Evolutionary conservation across 208 protist species (phyloP).

Genomic region (Strigomonas galati): DNA sequence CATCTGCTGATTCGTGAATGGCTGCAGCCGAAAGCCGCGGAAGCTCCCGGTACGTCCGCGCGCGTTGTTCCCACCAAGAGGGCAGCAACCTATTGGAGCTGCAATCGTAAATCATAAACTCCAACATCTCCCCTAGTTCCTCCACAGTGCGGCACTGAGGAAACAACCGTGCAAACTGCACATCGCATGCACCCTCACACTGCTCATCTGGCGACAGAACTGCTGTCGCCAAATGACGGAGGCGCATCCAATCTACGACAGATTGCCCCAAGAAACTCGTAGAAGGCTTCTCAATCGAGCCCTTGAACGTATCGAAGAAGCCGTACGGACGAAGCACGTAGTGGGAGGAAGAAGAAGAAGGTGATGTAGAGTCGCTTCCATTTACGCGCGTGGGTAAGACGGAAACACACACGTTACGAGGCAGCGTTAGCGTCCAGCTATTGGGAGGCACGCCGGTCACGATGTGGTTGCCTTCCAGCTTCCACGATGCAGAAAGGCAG

Average conservation of each 20-base stretch:
- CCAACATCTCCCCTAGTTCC: slow-evolving; percentile 28
- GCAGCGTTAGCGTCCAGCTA: slow-evolving; percentile 35
- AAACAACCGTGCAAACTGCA: slow-evolving; percentile 33
- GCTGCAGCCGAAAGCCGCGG: slow-evolving; percentile 10
- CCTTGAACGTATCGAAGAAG: slow-evolving; percentile 33
- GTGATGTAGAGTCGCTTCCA: no score
- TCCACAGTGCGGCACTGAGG: slow-evolving; percentile 25
- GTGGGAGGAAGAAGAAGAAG: background rate
- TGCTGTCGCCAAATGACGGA: slow-evolving; percentile 19
- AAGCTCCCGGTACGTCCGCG: slow-evolving; percentile 3
- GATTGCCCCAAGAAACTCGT: slow-evolving; percentile 32
- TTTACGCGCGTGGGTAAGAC: slow-evolving; percentile 25
- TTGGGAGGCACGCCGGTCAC: slow-evolving; percentile 43
- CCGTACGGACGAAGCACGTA: slow-evolving; percentile 41
- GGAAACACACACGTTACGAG: slow-evolving; percentile 25
- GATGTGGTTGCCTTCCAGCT: slow-evolving; percentile 25
- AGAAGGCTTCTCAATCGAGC: slow-evolving; percentile 14
- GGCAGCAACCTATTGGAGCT: slow-evolving; percentile 7
- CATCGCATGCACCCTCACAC: slow-evolving; percentile 6
- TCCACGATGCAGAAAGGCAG: slow-evolving; percentile 26
- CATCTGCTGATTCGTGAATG: slow-evolving; percentile 15
- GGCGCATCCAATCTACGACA: slow-evolving; percentile 29
- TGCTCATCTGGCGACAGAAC: slow-evolving; percentile 15
- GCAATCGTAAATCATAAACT: slow-evolving; percentile 16
- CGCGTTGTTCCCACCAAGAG: slow-evolving; percentile 32